Base-by-base conservation (phyloP, 208 protist genomes). In the Vickermania ingenoplastis region DNA sequence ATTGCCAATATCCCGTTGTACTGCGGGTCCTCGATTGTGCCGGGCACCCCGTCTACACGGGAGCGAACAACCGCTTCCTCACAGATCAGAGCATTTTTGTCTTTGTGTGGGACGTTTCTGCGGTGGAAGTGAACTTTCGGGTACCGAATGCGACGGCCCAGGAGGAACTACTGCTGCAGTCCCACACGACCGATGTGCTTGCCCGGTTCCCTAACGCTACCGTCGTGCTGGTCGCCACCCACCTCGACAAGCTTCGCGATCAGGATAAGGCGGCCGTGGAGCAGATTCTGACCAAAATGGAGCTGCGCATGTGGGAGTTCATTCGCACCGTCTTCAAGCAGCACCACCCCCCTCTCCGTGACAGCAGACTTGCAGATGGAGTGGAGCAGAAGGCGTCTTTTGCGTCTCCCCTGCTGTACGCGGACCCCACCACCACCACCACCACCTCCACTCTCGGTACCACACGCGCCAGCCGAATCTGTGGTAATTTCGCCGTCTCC, bases 61-160 rank as follows among this genome's bases (percentile, higher is more conserved):
- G 11, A 73, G 87, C 83, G 1, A 81, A 96, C 65, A 89, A 74
- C 17, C 81, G 74, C 36, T 96, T 96, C 49, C 76, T 96, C 25
- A 91, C 86, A 1, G 67, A 83, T 60, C 83, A 84, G 53, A 82
- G 84, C 55, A 79, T 96, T 52, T 94, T 94, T 73, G 67, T 73
- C 25, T 71, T 96, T 23, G 87, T 96, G 36, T 96, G 90, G 87
- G 94, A 94, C 64, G 76, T 96, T 22, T 96, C 83, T 14, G 79
- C 77, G 29, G 72, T 92, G 30, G 86, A 93, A 68, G 83, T 92
- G 67, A 83, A 88, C 63, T 90, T 83, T 67, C 74, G 83, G 51
- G 83, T 71, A 65, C 81, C 65, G 52, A 82, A 84, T 57, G 93
- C 93, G 67, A 89, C 77, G 65, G 67, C 49, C 5, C 63, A 71